phyloP scores from a whole-genome alignment of 345 rosid genomes.

The Streptanthus diversifolius region DNA sequence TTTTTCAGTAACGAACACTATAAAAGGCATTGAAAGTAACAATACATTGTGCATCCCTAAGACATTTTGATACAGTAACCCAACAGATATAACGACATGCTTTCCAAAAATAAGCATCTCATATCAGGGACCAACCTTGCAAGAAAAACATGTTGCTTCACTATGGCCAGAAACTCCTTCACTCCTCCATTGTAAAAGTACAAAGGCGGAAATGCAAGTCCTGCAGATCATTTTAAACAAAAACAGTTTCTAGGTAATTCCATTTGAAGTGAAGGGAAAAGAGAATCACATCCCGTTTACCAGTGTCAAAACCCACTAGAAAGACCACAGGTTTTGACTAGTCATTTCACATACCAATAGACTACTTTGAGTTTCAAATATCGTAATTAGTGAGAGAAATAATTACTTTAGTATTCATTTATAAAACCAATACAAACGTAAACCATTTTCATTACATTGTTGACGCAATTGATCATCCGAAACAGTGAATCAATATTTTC shows the following conservation, averaged over 20 bases:
- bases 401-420: neutral
- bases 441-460: neutral
- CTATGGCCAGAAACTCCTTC: slow-evolving; percentile 73
- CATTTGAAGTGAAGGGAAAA: neutral
- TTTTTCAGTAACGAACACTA: neutral
- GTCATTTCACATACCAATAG: neutral
- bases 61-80: neutral
- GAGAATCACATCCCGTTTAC: neutral
- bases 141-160: slow-evolving; percentile 82
- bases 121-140: slow-evolving; percentile 53
- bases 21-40: neutral
- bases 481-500: neutral
- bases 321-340: neutral
- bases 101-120: slow-evolving; percentile 10
- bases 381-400: neutral
- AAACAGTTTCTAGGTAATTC: neutral
- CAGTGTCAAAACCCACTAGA: slow-evolving; percentile 1
- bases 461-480: neutral
- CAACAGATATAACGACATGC: neutral
- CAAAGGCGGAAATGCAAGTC: slow-evolving; percentile 88
- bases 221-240: slow-evolving; percentile 38
- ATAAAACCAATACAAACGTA: neutral
- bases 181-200: slow-evolving; percentile 96
- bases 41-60: slow-evolving; percentile 9
- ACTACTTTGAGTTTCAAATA: neutral